Conservation (phyloP, 768 basidiomycete species). For the Daedaleopsis nitida region DNA sequence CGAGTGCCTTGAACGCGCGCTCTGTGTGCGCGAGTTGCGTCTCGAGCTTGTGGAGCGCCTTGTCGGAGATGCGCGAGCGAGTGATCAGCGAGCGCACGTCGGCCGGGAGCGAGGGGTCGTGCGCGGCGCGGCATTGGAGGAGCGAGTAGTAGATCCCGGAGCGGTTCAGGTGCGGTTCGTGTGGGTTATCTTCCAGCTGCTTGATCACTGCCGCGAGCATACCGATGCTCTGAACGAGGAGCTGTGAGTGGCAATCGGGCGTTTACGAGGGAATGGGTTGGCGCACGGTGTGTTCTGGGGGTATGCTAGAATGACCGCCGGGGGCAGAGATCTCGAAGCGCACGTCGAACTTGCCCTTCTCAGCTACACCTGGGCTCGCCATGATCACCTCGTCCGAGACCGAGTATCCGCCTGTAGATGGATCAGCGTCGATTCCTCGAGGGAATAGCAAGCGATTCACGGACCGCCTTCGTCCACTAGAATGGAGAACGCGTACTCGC, state of each 20-base stretch:
- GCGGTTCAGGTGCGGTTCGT: constrained; percentile 49
- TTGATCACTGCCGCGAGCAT: constrained; percentile 74
- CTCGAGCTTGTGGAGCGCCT: constrained; percentile 54
- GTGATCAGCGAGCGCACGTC: constrained; percentile 50
- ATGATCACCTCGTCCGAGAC: constrained; percentile 55
- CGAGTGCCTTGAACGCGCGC: constrained; percentile 43
- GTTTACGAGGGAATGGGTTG: neutral
- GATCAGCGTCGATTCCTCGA: neutral
- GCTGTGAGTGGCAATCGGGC: too few relatives aligned
- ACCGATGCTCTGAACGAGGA: constrained; percentile 32
- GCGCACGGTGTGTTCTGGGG: constrained; percentile 75
- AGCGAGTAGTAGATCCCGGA: constrained; percentile 58
- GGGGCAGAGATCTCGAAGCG: constrained; percentile 63
- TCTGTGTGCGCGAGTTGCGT: constrained; percentile 40
- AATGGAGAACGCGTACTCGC: constrained; percentile 70
- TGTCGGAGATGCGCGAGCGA: constrained; percentile 48
- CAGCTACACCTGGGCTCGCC: constrained; percentile 65
- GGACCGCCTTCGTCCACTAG: constrained; percentile 88
- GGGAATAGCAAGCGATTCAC: constrained; percentile 12
- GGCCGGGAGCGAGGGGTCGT: constrained; percentile 56
- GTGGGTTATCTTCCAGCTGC: constrained; percentile 68
- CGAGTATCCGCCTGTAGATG: constrained; percentile 29
- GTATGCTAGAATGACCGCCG: constrained; percentile 87
- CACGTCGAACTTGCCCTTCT: constrained; percentile 73
- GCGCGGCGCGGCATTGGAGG: constrained; percentile 66